Conservation (phyloP, 2,329 filamentous ascomycete species). For the Cladophialophora carrionii region DNA sequence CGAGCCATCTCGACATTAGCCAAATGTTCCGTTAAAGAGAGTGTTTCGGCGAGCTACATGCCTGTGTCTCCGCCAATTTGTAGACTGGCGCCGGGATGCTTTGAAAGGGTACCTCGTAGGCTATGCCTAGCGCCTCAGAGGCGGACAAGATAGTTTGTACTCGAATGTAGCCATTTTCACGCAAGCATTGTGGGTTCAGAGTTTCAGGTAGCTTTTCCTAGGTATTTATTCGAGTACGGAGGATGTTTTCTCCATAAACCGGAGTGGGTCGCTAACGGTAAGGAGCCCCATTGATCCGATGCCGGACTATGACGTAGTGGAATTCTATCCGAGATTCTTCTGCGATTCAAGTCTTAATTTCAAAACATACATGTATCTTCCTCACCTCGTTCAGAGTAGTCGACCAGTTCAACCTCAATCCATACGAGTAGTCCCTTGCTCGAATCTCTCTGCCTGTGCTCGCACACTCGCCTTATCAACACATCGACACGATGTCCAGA, state of each 20-base stretch:
- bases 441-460: background rate
- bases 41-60: background rate
- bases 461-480: background rate
- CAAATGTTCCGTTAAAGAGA: background rate
- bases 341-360: background rate
- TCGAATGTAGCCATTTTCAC: background rate
- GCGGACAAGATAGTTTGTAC: background rate
- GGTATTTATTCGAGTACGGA: background rate
- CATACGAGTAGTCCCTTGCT: background rate
- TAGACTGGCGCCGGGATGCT: background rate
- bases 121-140: background rate
- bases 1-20: background rate
- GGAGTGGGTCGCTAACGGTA: background rate
- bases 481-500: constrained; percentile 15
- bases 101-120: background rate
- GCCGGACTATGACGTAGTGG: constrained; percentile 15
- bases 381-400: background rate
- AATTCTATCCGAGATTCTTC: background rate
- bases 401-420: too few relatives aligned
- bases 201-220: background rate
- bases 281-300: background rate
- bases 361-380: background rate
- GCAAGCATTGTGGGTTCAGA: background rate
- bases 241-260: background rate
- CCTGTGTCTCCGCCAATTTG: background rate